These are phyloP conservation scores for Chaetomium olivaceum DNA, from an alignment of 2,329 filamentous ascomycete species.

Conservation along the genomic window DNA sequence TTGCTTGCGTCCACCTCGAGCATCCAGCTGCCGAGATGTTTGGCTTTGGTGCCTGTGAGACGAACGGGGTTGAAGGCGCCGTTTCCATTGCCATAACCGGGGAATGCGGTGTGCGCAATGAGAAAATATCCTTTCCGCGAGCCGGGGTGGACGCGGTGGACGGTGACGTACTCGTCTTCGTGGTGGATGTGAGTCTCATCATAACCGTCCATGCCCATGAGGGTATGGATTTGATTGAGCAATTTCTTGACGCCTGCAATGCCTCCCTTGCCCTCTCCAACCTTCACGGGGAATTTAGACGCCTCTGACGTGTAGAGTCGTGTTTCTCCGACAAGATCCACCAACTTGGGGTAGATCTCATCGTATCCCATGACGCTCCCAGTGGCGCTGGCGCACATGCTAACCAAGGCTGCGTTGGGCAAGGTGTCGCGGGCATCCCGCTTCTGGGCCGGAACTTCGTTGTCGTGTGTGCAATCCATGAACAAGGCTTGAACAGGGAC, in stretches of 20 bases:
- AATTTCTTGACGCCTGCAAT: conserved; percentile 91
- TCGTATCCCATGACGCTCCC: conserved; percentile 98
- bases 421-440: conserved; percentile 91
- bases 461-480: conserved; percentile 99
- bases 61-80: conserved; percentile 77
- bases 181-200: conserved; percentile 96
- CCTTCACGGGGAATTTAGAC: conserved; percentile 62
- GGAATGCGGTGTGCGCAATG: conserved; percentile 94
- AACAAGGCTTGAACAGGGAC: conserved; percentile 90
- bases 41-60: conserved; percentile 80
- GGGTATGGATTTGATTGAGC: conserved; percentile 88
- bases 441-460: conserved; percentile 93
- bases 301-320: conserved; percentile 78
- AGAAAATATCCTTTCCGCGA: conserved; percentile 93
- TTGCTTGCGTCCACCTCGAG: conserved; percentile 82
- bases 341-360: conserved; percentile 87
- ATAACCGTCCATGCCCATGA: conserved; percentile 94
- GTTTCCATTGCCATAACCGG: conserved; percentile 83
- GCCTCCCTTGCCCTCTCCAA: conserved; percentile 72
- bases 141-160: conserved; percentile 90
- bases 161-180: conserved; percentile 92
- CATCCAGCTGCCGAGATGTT: conserved; percentile 86
- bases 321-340: conserved; percentile 91
- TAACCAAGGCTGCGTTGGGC: conserved; percentile 88
- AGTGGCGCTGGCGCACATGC: conserved; percentile 92